Conservation (phyloP, 2,329 filamentous ascomycete species). For the Septoria linicola region DNA sequence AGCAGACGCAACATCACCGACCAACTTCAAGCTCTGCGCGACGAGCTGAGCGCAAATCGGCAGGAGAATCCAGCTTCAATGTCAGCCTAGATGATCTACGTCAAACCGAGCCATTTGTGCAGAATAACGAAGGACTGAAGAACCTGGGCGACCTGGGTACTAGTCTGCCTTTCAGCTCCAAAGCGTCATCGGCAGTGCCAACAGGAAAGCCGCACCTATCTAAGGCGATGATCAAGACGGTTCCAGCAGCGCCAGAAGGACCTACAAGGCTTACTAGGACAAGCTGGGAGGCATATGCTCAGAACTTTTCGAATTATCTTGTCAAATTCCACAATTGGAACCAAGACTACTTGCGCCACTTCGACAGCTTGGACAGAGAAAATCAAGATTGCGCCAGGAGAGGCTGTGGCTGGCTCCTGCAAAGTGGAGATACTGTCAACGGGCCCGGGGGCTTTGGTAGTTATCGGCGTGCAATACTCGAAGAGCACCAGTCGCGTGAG, state of each 20-base stretch:
- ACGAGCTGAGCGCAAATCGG: slow-evolving; percentile 16
- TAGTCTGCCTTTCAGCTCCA: slow-evolving; percentile 60
- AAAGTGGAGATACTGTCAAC: slow-evolving; percentile 37
- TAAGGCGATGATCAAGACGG: slow-evolving; percentile 28
- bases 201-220: slow-evolving; percentile 54
- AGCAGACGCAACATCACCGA: slow-evolving; percentile 27
- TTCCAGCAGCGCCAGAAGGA: slow-evolving; percentile 45
- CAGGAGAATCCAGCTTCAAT: slow-evolving; percentile 17
- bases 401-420: slow-evolving; percentile 53
- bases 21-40: slow-evolving; percentile 20
- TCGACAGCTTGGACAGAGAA: slow-evolving; percentile 51
- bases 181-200: slow-evolving; percentile 47
- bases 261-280: slow-evolving; percentile 47
- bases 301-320: slow-evolving; percentile 56
- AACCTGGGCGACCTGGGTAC: slow-evolving; percentile 55
- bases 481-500: slow-evolving; percentile 63
- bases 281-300: slow-evolving; percentile 54
- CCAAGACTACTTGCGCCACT: slow-evolving; percentile 55
- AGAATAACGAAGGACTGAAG: slow-evolving; percentile 52
- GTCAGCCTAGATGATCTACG: slow-evolving; percentile 50
- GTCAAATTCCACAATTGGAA: slow-evolving; percentile 58
- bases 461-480: slow-evolving; percentile 61
- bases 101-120: slow-evolving; percentile 45
- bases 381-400: slow-evolving; percentile 37
- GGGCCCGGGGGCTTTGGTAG: slow-evolving; percentile 51